Evolutionary conservation across 768 basidiomycete genomes (phyloP).

Genomic region (Leucosporidium creatinivorum): DNA sequence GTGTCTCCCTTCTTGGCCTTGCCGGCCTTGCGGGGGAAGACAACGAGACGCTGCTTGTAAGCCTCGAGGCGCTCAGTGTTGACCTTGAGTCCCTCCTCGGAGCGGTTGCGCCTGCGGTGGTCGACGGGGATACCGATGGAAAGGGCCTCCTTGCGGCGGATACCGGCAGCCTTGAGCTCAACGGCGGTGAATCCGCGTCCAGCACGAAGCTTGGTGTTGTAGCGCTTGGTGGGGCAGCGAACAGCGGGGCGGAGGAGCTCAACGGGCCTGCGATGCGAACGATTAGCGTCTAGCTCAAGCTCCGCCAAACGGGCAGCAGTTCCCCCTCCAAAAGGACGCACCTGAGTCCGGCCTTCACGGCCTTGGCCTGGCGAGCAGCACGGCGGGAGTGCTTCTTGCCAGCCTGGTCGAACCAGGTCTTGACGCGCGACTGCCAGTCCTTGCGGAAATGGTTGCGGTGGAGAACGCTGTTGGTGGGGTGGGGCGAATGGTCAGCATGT

Average conservation of each 20-base stretch:
- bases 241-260: constrained; percentile 92
- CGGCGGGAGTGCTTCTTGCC: constrained; percentile 94
- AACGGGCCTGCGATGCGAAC: constrained; percentile 28
- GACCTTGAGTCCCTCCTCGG: constrained; percentile 90
- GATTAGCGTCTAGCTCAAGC: neutral
- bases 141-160: constrained; percentile 85
- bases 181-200: constrained; percentile 91
- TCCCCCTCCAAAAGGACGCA: constrained; percentile 39
- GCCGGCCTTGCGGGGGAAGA: constrained; percentile 82
- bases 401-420: constrained; percentile 98
- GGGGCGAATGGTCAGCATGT: neutral
- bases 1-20: constrained; percentile 97
- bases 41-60: constrained; percentile 84
- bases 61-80: constrained; percentile 85
- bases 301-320: neutral
- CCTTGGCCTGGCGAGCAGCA: constrained; percentile 83
- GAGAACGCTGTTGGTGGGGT: constrained; percentile 73
- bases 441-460: constrained; percentile 94
- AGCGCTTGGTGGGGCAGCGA: constrained; percentile 89
- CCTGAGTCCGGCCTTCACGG: constrained; percentile 80
- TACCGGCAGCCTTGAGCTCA: constrained; percentile 92
- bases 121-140: constrained; percentile 92
- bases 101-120: constrained; percentile 90
- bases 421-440: constrained; percentile 85
- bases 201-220: constrained; percentile 95